Conservation (phyloP, 2,329 filamentous ascomycete species). For the Aspergillus pseudoterreus region DNA sequence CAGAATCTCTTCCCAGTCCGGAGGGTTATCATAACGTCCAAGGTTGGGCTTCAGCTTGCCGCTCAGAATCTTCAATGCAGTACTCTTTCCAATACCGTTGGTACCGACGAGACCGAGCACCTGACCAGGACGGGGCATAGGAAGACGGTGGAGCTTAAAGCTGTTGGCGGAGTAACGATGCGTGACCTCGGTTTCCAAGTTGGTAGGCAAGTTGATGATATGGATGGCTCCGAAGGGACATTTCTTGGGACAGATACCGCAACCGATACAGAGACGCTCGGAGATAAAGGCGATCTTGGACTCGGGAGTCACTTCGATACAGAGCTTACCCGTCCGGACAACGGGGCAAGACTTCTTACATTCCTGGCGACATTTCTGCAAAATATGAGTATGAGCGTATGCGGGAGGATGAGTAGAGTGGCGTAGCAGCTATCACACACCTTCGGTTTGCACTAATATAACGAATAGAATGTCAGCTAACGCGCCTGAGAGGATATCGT, state of each 20-base stretch:
- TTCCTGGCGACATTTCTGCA: constrained; percentile 94
- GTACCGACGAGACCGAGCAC: constrained; percentile 95
- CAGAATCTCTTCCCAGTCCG: constrained; percentile 98
- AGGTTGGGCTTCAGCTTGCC: constrained; percentile 98
- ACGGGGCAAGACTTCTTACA: constrained; percentile 99
- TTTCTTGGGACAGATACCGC: constrained; percentile 99
- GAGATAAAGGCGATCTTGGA: constrained; percentile 98
- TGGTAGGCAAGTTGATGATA: constrained; percentile 99
- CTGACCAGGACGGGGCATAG: constrained; percentile 91
- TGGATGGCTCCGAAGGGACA: constrained; percentile 98
- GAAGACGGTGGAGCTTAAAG: constrained; percentile 97
- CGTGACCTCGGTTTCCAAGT: constrained; percentile 96
- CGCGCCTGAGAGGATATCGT: constrained; percentile 5
- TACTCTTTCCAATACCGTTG: constrained; percentile 99
- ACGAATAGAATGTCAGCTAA: constrained; percentile 39
- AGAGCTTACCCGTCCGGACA: constrained; percentile 93
- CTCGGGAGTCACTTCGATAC: constrained; percentile 84
- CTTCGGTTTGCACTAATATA: constrained; percentile 77
- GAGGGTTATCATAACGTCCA: constrained; percentile 90
- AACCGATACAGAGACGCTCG: constrained; percentile 92
- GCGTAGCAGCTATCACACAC: constrained; percentile 43
- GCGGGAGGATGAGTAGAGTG: background rate
- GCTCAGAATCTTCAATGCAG: constrained; percentile 96
- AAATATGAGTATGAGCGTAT: constrained; percentile 20
- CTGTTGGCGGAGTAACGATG: constrained; percentile 99